These are phyloP conservation scores for Striga hermonthica DNA, from an alignment of 305 asterid genomes.

Conservation along the genomic window DNA sequence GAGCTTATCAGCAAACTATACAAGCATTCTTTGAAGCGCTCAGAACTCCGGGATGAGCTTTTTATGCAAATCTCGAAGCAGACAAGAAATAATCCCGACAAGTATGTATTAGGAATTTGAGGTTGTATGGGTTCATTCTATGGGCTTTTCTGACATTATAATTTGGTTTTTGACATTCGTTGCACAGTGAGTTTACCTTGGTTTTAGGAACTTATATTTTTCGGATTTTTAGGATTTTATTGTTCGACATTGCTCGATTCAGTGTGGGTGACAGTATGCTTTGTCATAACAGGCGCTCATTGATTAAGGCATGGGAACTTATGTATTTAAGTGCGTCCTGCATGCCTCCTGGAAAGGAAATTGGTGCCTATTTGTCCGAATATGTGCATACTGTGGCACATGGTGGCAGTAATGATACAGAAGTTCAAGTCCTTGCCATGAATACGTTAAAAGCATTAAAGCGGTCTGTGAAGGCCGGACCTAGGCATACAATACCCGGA, in stretches of 20 bases:
- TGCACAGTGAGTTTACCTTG: slow-evolving; percentile 11
- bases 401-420: slow-evolving; percentile 60
- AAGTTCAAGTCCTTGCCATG: slow-evolving; percentile 76
- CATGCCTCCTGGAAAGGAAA: slow-evolving; percentile 98
- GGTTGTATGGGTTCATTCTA: slow-evolving; percentile 20
- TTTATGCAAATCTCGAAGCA: slow-evolving; percentile 90
- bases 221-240: neutral
- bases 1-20: slow-evolving; percentile 80
- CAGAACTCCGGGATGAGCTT: slow-evolving; percentile 95
- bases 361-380: slow-evolving; percentile 86
- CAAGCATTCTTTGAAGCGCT: slow-evolving; percentile 84
- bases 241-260: slow-evolving; percentile 27
- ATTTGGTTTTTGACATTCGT: slow-evolving; percentile 3
- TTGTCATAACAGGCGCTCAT: slow-evolving; percentile 48
- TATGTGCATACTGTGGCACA: slow-evolving; percentile 74
- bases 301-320: slow-evolving; percentile 91
- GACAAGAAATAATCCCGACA: slow-evolving; percentile 86
- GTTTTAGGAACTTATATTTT: slow-evolving; percentile 20
- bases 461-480: slow-evolving; percentile 89
- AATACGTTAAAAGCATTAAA: slow-evolving; percentile 83
- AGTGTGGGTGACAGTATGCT: slow-evolving; percentile 25
- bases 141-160: slow-evolving; percentile 16
- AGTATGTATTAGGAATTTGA: slow-evolving; percentile 40
- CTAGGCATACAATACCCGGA: slow-evolving; percentile 82
- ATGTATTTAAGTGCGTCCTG: slow-evolving; percentile 92